phyloP scores from a whole-genome alignment of 2,329 filamentous ascomycete genomes.

The Amesomyces nigricolor region DNA sequence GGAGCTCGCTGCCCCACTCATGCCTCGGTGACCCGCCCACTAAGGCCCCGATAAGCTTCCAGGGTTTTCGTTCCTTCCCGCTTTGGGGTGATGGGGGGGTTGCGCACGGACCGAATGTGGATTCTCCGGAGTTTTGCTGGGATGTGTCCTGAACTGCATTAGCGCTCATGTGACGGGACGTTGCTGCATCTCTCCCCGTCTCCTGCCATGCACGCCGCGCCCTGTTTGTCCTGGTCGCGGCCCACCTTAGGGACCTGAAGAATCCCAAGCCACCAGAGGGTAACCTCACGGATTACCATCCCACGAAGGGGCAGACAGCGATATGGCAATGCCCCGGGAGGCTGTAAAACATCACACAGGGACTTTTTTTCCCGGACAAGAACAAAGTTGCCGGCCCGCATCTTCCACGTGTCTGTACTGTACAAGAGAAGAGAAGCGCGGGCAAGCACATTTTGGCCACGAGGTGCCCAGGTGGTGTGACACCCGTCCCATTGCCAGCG shows the following conservation, averaged over 20 bases:
- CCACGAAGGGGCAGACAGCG: constrained; percentile 33
- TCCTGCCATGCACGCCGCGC: constrained; percentile 4
- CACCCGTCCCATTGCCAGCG: neutral
- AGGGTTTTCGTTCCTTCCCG: constrained; percentile 10
- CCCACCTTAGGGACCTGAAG: neutral
- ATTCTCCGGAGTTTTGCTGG: neutral
- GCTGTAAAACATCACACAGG: too few relatives aligned
- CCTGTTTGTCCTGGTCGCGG: neutral
- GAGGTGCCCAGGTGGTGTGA: neutral
- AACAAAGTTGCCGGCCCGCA: too few relatives aligned
- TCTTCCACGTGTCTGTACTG: neutral
- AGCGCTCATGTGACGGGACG: constrained; percentile 14
- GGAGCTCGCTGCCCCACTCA: too few relatives aligned
- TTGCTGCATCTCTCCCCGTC: constrained; percentile 13
- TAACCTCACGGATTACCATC: too few relatives aligned
- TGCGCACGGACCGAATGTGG: constrained; percentile 10
- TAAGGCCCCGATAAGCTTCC: constrained; percentile 9
- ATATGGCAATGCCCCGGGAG: constrained; percentile 27
- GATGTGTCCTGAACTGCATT: neutral
- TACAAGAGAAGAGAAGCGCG: neutral
- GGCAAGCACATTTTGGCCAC: neutral
- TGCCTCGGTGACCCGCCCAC: too few relatives aligned
- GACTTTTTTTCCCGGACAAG: too few relatives aligned
- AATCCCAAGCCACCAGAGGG: too few relatives aligned
- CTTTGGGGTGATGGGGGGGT: neutral